phyloP scores from a whole-genome alignment of 2,329 filamentous ascomycete species.

The Gyromitra esculenta region DNA sequence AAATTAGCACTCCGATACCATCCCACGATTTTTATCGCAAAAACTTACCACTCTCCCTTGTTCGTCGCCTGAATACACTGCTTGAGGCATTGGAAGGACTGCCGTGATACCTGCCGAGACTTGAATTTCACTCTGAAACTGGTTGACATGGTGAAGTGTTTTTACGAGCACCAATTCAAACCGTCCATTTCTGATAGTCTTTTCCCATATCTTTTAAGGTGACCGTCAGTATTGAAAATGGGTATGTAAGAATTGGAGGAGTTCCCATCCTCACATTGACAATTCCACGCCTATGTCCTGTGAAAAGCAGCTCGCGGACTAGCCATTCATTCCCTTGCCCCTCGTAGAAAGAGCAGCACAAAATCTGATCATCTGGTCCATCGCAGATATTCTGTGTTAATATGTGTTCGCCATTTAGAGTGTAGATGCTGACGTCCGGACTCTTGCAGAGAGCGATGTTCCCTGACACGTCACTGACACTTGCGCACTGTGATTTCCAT shows the following conservation, averaged over 20 bases:
- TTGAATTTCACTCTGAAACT: conserved; percentile 68
- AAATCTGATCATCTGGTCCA: conserved; percentile 76
- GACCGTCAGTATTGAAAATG: conserved; percentile 47
- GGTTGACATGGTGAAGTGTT: conserved; percentile 81
- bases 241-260: not conserved
- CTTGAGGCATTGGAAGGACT: conserved; percentile 81
- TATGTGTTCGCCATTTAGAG: conserved; percentile 84
- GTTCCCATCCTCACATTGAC: conserved; percentile 78
- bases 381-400: conserved; percentile 83
- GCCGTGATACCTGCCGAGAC: conserved; percentile 78
- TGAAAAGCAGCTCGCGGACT: conserved; percentile 85
- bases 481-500: conserved; percentile 71
- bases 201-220: conserved; percentile 66
- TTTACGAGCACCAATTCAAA: conserved; percentile 84
- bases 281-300: conserved; percentile 82
- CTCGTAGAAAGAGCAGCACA: conserved; percentile 91
- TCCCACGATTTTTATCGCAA: not conserved
- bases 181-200: conserved; percentile 68
- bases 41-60: conserved; percentile 83
- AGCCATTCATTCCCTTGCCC: conserved; percentile 91
- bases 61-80: conserved; percentile 94
- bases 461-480: conserved; percentile 89
- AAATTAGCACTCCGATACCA: conserved; percentile 34
- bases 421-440: conserved; percentile 78
- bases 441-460: conserved; percentile 87